phyloP scores from a whole-genome alignment of 2,329 filamentous ascomycete genomes.

The Alternaria gansuensis region DNA sequence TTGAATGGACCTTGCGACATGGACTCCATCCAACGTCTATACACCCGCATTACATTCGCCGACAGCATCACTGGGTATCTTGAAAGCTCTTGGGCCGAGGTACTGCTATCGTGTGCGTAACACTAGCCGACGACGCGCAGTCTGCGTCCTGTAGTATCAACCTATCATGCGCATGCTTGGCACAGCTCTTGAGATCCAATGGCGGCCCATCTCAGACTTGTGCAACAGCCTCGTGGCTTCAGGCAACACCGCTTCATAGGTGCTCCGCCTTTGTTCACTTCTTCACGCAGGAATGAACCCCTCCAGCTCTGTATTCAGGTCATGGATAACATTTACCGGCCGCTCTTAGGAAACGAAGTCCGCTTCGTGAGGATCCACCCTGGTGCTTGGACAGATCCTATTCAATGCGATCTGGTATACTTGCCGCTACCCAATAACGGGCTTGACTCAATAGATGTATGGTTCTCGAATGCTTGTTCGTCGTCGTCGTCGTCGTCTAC shows the following conservation, averaged over 20 bases:
- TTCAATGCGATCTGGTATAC: background rate
- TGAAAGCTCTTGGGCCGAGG: too few relatives aligned
- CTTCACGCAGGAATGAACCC: background rate
- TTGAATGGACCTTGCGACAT: too few relatives aligned
- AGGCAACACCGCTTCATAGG: background rate
- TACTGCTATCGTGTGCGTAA: background rate
- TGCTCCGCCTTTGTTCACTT: background rate
- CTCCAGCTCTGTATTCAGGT: background rate
- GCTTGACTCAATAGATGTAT: background rate
- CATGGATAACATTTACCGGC: background rate
- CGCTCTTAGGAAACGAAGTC: background rate
- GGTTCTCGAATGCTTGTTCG: background rate
- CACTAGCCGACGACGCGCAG: background rate
- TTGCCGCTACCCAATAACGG: background rate
- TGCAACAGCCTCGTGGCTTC: background rate
- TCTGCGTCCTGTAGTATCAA: background rate
- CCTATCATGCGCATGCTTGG: background rate
- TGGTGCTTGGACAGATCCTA: background rate
- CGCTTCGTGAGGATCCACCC: background rate
- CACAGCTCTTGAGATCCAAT: background rate
- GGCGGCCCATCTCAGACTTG: background rate
- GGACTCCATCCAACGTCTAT: too few relatives aligned
- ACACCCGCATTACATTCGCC: too few relatives aligned
- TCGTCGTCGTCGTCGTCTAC: background rate
- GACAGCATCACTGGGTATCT: too few relatives aligned